Evolutionary conservation across 129 eudicot species (phyloP), one percentile per base, ranked within the genome.

Genomic region (Lonicera japonica): DNA sequence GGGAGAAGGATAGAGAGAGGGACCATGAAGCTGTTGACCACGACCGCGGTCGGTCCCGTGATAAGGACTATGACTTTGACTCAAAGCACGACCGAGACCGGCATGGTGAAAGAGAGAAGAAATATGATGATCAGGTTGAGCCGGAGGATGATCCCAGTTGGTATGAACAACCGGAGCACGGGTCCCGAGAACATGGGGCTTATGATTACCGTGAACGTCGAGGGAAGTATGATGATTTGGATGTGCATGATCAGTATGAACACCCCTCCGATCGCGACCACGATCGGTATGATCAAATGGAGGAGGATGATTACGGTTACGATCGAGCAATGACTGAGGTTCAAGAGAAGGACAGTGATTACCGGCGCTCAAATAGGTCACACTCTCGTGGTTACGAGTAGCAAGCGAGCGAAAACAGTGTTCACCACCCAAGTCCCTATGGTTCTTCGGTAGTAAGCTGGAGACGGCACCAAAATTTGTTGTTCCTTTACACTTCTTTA

Each of bases 271-370:
- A 77, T 18, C 82, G 81, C 64, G 86, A 74, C 57, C 76, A 67
- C 65, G 96, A 82, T 75, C 80, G 83, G 24, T 86, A 83, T 65
- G 88, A 86, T 60, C 80, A 74, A 65, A 84, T 82, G 89, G 98
- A 92, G 7, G 98, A 84, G 52, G 89, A 87, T 68, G 61, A 68
- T 48, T 82, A 73, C 56, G 69, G 59, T 16, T 78, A 71, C 80
- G 95, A 78, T 40, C 75, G 73, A 25, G 76, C 61, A n/a, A 73
- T 75, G 59, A 40, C 77, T 46, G 86, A 76, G 51, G 56, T 68
- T 25, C 88, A 67, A 29, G 92, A 84, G 14, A 79, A 77, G 76
- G 94, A 77, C 18, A 81, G 72, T 48, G 85, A 76, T 40, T 73
- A 79, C 76, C 66, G 68, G 61, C 83, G 80, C 18, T 74, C 82